Evolutionary conservation across 768 basidiomycete genomes (phyloP), one percentile per base, ranked within the genome.

Genomic region (Mrakia blollopis): DNA sequence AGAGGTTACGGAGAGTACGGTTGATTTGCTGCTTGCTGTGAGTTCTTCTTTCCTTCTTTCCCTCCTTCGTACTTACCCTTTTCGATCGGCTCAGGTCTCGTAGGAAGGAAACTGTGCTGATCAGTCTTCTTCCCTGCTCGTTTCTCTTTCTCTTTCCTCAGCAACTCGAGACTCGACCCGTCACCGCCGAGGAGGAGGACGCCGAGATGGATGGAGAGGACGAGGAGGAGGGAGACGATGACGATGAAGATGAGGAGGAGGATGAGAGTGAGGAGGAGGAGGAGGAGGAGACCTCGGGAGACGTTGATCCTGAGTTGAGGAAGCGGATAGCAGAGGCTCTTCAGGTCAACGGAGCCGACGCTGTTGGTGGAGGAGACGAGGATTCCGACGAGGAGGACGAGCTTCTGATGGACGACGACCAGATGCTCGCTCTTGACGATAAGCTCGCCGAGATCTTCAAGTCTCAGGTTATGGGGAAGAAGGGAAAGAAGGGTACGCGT

Each of bases 361-460:
- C 79, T 89, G 65, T 41, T 39, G 30, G 30, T 39, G 54, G 54
- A 25, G 61, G 60, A 63, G 41, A 21, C 3, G 87, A 86, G 6
- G 82, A 81, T 18, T 84, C 84, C 30, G 80, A 81, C 41, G 83
- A 78, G 30, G 80, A 80, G 61, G 80, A 81, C 71, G 81, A 80
- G 68, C 85, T 90, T 50, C 62, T 79, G 39, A 91, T 96, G 90
- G 92, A 97, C 82, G 96, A 99, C 81, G 95, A 98, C 35, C 93
- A 97, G 84, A 99, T 99, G 96, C 90, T 98, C 87, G 91, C 91
- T 47, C 89, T 98, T 37, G 96, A 99, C 81, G 91, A 92, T 69
- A 91, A 96, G 81, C 88, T 99, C 10, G 93, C 92, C 6, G 88
- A 90, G 72, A 90, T 94, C 41, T 96, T 99, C 88, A 88, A 88